Conservation (phyloP, 495 filamentous ascomycete species). For the Daldinia childiae region DNA sequence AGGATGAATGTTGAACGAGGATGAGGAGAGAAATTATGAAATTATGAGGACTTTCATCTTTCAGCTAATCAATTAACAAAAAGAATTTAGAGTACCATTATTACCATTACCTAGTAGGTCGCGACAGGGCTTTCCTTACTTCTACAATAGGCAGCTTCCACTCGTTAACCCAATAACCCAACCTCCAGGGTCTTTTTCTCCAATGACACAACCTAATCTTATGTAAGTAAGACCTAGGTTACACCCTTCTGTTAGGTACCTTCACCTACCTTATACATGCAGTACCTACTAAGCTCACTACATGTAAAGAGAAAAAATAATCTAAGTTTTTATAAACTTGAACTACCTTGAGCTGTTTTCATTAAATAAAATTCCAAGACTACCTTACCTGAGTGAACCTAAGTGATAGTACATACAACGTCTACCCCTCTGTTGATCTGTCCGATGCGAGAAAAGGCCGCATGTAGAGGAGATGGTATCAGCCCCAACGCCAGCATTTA, state of each 20-base stretch:
- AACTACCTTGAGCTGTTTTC: not conserved
- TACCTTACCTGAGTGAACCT: no score
- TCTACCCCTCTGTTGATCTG: constrained; percentile 29
- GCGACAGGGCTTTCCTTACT: constrained; percentile 8
- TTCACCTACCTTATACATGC: no score
- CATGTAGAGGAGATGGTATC: constrained; percentile 16
- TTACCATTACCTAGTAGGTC: no score
- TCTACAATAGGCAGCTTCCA: constrained; percentile 32
- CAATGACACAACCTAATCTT: constrained; percentile 2
- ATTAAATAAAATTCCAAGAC: not conserved
- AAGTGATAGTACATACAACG: not conserved
- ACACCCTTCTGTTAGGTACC: no score
- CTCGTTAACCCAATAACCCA: constrained; percentile 10
- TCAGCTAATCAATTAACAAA: constrained; percentile 5
- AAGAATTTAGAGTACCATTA: constrained; percentile 9
- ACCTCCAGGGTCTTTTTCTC: constrained; percentile 6
- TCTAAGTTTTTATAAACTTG: not conserved
- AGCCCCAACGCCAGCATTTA: constrained; percentile 11
- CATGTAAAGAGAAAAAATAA: no score
- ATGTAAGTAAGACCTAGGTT: no score
- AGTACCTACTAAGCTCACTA: no score
- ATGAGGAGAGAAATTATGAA: constrained; percentile 9
- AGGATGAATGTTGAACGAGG: constrained; percentile 18
- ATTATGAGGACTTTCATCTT: not conserved
- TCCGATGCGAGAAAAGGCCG: constrained; percentile 25